Conservation (phyloP, 495 filamentous ascomycete genomes). For the Astrothelium macrocarpum region DNA sequence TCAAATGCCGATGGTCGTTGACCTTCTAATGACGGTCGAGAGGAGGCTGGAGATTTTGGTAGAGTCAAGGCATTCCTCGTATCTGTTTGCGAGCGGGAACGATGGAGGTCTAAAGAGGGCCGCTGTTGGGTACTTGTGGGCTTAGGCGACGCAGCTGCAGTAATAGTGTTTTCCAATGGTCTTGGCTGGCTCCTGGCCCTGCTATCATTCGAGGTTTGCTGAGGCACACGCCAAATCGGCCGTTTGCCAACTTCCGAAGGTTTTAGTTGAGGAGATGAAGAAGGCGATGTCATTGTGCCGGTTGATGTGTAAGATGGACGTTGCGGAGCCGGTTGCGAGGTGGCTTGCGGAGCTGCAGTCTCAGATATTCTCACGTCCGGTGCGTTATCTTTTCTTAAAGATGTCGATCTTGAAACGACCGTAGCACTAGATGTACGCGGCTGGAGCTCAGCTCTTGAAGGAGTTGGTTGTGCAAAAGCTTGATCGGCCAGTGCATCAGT, state of each 20-base stretch:
- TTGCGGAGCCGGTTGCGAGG: conserved; percentile 50
- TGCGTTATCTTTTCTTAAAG: conserved; percentile 31
- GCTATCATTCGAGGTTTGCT: conserved; percentile 13
- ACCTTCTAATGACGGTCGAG: conserved; percentile 70
- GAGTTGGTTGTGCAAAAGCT: conserved; percentile 53
- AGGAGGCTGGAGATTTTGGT: conserved; percentile 54
- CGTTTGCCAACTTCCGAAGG: conserved; percentile 29
- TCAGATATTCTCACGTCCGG: conserved; percentile 33
- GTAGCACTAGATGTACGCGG: neutral
- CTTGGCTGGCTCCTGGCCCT: conserved; percentile 29
- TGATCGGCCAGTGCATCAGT: conserved; percentile 82
- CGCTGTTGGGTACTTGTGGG: conserved; percentile 27
- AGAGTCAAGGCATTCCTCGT: conserved; percentile 20
- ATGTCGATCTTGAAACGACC: conserved; percentile 11
- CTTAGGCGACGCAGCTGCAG: conserved; percentile 31
- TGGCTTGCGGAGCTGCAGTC: conserved; percentile 34
- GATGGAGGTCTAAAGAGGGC: conserved; percentile 33
- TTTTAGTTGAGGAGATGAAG: conserved; percentile 44
- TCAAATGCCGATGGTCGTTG: conserved; percentile 56
- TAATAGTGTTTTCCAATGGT: conserved; percentile 19
- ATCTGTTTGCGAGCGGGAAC: conserved; percentile 45
- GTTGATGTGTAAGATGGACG: conserved; percentile 52
- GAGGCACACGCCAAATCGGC: conserved; percentile 32
- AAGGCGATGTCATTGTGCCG: conserved; percentile 80
- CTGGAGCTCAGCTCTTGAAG: conserved; percentile 8